Evolutionary conservation across 768 basidiomycete genomes (phyloP), one percentile per base, ranked within the genome.

Genomic region (Leucocoprinus birnbaumii): DNA sequence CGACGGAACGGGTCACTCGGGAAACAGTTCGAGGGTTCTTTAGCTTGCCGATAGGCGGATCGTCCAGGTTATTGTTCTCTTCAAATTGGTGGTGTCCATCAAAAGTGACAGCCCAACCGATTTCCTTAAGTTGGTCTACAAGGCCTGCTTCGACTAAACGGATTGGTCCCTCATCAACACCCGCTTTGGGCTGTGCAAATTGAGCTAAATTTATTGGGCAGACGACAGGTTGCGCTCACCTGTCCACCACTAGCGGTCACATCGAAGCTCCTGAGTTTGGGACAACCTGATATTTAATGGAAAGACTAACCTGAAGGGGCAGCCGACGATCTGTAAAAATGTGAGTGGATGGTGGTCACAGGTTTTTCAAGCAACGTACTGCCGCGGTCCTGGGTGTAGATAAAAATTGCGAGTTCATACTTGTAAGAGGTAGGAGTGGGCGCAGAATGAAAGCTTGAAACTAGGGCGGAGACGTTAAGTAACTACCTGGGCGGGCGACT

Each of bases 21-120:
- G 89, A 90, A 34, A 98, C 96, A 35, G 93, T 70, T 21, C 91
- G 74, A 9, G 96, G 94, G 67, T 95, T 94, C 80, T 91, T 96
- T 59, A 99, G 79, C 60, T 80, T 87, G 21, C 92, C 94, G 58
- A 94, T 89, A 11, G 90, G 89, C 26, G 91, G 87, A 66, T 94
- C 91, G 49, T 75, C 66, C 41, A 72, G 72, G 4, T 79, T 71
- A 21, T 77, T 73, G 60, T 92, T 80, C 42, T 86, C 86, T 67
- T 91, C 89, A 61, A 95, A 97, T 59, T 88, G 85, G 66, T 94
- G 89, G 63, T 94, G 91, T 0, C 94, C 92, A 57, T 93, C 87
- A 68, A 96, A 98, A 44, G 84, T 72, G 60, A 98, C 95, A 37
- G 83, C 77, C 94, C 94, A 98, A 40, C 91, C 94, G 16, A 98